Evolutionary conservation across 2,329 filamentous ascomycete species (phyloP), one percentile per base, ranked within the genome.

Genomic region (Neodidymelliopsis sp.): DNA sequence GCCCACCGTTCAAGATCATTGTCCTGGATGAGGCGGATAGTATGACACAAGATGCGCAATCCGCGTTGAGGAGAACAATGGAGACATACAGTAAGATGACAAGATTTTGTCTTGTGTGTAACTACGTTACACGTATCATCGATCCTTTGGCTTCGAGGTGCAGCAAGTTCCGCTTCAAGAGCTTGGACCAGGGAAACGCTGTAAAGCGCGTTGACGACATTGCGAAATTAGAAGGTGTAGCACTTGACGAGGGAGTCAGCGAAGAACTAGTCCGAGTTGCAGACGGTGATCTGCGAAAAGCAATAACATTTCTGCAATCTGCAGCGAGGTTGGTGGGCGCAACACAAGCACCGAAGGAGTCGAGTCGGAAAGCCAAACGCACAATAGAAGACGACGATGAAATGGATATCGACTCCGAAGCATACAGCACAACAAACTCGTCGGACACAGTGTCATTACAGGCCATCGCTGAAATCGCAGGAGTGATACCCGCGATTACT

Each of bases 31-130:
- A 99, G 77, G 94, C 94, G 60, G 94, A 99, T 73, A 94, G 89
- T 60, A 97, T 99, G 93, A 99, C 94, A 28, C 93, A 97, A 74
- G 95, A 99, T 75, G 94, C 94, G 10, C 94, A 99, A 78, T 90
- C 86, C 52, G 94, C 95, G 4, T 80, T 99, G 48, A 83, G 94
- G 58, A 84, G 95, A 44, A 99, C 94, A 2, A 99, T 99, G 94
- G 94, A 99, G 77, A 96, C 91, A 34, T 97, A 97, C 75, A 90
- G 85, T 73, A 92, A 91, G 67, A 97, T 97, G 75, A 99, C 94
- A 2, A 84, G 94, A 11, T 99, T 99, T 74, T 97, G 94, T 70
- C 80, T 99, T 30, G 93, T 97, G 49, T 99, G 95, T 77, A 99
- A 99, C 76, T 99, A 99, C 66, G 94, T 99, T 34, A 97, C 94